Percentiles rank a stretch among this genome's conserved stretches.
Conservation (phyloP, 768 basidiomycete species). For the Goffeauzyma gilvescens region DNA sequence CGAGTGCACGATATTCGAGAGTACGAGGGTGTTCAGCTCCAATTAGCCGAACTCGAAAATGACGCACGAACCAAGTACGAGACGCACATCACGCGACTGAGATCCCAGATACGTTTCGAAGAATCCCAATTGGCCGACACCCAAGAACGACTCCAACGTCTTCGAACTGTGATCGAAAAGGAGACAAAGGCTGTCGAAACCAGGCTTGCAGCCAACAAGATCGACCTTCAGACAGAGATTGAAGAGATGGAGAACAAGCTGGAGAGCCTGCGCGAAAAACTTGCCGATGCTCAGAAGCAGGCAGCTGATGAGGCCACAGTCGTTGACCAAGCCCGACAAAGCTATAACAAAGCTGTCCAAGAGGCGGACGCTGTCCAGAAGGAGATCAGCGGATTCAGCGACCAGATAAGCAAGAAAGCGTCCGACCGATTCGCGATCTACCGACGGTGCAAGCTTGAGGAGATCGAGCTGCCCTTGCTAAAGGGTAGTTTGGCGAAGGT, state of each 20-base stretch:
- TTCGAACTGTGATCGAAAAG: conserved; percentile 30
- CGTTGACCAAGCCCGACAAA: conserved; percentile 9
- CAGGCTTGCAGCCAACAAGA: background rate
- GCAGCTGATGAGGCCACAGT: conserved; percentile 11
- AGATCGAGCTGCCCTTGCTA: conserved; percentile 60
- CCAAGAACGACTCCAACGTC: conserved; percentile 43
- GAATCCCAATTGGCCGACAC: conserved; percentile 49
- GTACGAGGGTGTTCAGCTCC: conserved; percentile 58
- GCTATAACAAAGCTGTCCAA: background rate
- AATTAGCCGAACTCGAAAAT: conserved; percentile 58
- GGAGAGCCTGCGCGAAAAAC: background rate
- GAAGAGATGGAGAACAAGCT: conserved; percentile 8
- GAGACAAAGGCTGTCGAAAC: background rate
- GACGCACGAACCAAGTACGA: conserved; percentile 39
- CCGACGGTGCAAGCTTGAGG: conserved; percentile 80
- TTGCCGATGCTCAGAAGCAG: background rate
- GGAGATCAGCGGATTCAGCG: conserved; percentile 36
- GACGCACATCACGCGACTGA: conserved; percentile 2
- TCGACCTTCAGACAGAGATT: background rate
- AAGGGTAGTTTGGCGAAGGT: background rate
- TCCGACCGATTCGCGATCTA: conserved; percentile 73
- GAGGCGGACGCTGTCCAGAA: conserved; percentile 20
- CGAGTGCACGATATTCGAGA: conserved; percentile 39
- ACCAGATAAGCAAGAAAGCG: conserved; percentile 73
- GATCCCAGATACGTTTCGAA: conserved; percentile 47